Base-by-base conservation (phyloP, 2,329 filamentous ascomycete species). In the Sphaerulina musiva region DNA sequence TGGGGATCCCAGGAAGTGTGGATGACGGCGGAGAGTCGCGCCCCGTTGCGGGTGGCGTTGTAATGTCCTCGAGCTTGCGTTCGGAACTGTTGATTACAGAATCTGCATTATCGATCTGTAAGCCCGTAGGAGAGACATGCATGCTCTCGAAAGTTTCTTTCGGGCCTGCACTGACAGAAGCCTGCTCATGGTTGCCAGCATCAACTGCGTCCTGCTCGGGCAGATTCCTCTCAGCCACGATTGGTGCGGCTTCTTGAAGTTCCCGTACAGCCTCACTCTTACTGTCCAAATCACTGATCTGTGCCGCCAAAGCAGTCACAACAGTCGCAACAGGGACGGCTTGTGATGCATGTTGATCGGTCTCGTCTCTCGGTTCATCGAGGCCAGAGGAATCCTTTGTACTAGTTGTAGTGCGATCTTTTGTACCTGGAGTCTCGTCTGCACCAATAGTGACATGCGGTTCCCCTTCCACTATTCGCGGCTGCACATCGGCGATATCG, bases 261-360 rank as follows among this genome's bases (percentile, higher is more conserved):
- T 51, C 48, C 23, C 39, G 31, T 23, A 51, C 31, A 40, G 41
- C 48, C 32, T 51, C 48, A 20, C 42, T 51, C n/a, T 34, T 51
- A 11, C 40, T 45, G 32, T 51, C 48, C 23, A 20, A 41, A 39
- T 51, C 48, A 20, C 48, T 51, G 32, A 51, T 45, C 2, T 51
- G 48, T 39, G 42, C 48, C 26, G 48, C 48, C 8, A 51, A 26
- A 40, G 48, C 48, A 34, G 48, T 32, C 23, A 51, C 42, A n/a
- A 41, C 34, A 36, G 42, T 29, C 14, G 48, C 36, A 8, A 12
- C 6, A 7, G 46, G 11, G 8, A 26, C 23, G 17, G 48, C 42
- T 17, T 20, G 17, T 26, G 42, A 29, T 23, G 42, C 20, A 44
- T 7, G 9, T 20, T 42, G 40, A 17, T 42, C 40, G 23, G 40